These are phyloP conservation scores for Calonectria pseudoturangicola DNA, from an alignment of 2,329 filamentous ascomycete species.

Conservation along the genomic window DNA sequence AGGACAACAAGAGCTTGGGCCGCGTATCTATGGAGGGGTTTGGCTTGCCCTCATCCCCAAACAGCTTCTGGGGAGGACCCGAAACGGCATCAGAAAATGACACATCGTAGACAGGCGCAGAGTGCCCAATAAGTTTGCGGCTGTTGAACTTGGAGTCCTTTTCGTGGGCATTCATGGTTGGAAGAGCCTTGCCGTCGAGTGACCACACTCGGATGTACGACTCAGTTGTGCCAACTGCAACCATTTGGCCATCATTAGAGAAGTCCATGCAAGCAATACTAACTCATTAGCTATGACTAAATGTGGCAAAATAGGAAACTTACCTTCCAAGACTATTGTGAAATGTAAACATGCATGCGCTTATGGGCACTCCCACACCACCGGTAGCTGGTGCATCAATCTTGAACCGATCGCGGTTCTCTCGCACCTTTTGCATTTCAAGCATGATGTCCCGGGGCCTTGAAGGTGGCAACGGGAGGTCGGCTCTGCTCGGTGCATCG, in stretches of 20 bases:
- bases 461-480: constrained; percentile 91
- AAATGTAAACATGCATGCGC: constrained; percentile 98
- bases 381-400: constrained; percentile 86
- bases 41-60: constrained; percentile 67
- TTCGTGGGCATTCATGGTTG: constrained; percentile 76
- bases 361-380: constrained; percentile 87
- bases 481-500: constrained; percentile 85
- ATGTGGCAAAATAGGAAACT: constrained; percentile 56
- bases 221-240: constrained; percentile 92
- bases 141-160: constrained; percentile 77
- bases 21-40: constrained; percentile 69
- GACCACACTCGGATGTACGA: constrained; percentile 98
- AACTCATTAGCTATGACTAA: constrained; percentile 43
- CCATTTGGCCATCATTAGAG: constrained; percentile 90
- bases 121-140: constrained; percentile 89
- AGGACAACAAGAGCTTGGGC: constrained; percentile 88
- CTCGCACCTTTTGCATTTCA: constrained; percentile 94
- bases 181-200: constrained; percentile 88
- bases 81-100: constrained; percentile 87
- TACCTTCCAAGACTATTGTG: constrained; percentile 96
- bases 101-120: constrained; percentile 90
- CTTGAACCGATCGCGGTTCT: constrained; percentile 92
- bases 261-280: constrained; percentile 97
- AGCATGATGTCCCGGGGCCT: constrained; percentile 92
- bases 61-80: constrained; percentile 67